phyloP scores from a whole-genome alignment of 1,284 basidiomycete genomes.

The Fomitopsis palustris region DNA sequence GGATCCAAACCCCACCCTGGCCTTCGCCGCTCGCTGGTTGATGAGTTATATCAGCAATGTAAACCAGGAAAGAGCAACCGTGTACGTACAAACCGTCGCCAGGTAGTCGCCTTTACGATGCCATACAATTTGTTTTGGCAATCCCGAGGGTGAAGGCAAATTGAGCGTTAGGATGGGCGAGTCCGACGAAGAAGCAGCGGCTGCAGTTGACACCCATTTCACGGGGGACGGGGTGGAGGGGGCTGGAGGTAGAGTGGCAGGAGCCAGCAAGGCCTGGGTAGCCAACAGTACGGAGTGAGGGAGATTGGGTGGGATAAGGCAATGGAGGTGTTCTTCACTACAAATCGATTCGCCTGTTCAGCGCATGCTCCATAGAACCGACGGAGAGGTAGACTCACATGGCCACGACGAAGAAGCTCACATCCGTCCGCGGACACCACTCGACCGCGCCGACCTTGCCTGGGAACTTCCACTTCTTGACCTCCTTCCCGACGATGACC shows the following conservation, averaged over 20 bases:
- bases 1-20: slow-evolving; percentile 85
- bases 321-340: slow-evolving; percentile 79
- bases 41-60: slow-evolving; percentile 3
- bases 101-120: slow-evolving; percentile 96
- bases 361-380: background rate
- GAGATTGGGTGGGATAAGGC: slow-evolving; percentile 81
- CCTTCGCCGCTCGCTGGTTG: slow-evolving; percentile 54
- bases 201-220: slow-evolving; percentile 58
- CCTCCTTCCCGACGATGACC: slow-evolving; percentile 86
- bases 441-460: slow-evolving; percentile 82
- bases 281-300: slow-evolving; percentile 53
- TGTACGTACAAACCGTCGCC: slow-evolving; percentile 76
- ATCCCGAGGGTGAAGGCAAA: slow-evolving; percentile 66
- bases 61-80: background rate
- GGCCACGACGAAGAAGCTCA: slow-evolving; percentile 78
- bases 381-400: slow-evolving; percentile 51
- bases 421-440: slow-evolving; percentile 91
- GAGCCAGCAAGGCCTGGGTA: slow-evolving; percentile 66
- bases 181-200: slow-evolving; percentile 42
- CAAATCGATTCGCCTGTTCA: slow-evolving; percentile 5
- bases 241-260: slow-evolving; percentile 57
- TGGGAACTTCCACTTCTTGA: slow-evolving; percentile 85
- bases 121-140: slow-evolving; percentile 87
- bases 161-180: slow-evolving; percentile 58
- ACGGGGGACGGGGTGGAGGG: slow-evolving; percentile 58